Evolutionary conservation across 2,329 filamentous ascomycete genomes (phyloP).

Genomic region (Macroventuria anomochaeta): DNA sequence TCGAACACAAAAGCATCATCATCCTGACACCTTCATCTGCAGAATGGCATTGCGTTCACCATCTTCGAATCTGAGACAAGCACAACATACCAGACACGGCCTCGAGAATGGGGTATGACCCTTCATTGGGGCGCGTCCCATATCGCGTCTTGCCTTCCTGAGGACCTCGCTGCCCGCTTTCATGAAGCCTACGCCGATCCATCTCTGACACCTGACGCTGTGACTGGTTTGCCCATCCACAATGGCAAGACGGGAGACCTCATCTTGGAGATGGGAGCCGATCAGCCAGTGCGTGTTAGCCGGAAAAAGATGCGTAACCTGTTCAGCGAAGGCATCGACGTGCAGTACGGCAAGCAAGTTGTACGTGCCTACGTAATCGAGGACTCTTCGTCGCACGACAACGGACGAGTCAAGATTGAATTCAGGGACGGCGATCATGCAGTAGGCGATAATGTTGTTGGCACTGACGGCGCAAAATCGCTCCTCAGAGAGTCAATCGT

Average conservation of each 20-base stretch:
- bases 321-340: slow-evolving; percentile 29
- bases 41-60: slow-evolving; percentile 20
- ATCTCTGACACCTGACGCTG: slow-evolving; percentile 14
- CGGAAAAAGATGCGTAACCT: slow-evolving; percentile 33
- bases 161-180: slow-evolving; percentile 25
- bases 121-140: slow-evolving; percentile 32
- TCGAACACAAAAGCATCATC: slow-evolving; percentile 4
- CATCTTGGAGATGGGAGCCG: slow-evolving; percentile 31
- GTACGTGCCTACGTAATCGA: slow-evolving; percentile 14
- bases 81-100: slow-evolving; percentile 26
- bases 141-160: slow-evolving; percentile 27
- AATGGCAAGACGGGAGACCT: slow-evolving; percentile 36
- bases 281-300: slow-evolving; percentile 27
- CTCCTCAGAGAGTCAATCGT: slow-evolving; percentile 24
- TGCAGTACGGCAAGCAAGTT: slow-evolving; percentile 31
- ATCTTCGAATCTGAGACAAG: slow-evolving; percentile 24
- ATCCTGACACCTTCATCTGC: slow-evolving; percentile 1
- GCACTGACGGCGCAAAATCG: slow-evolving; percentile 30
- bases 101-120: slow-evolving; percentile 38
- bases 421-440: slow-evolving; percentile 29
- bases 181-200: slow-evolving; percentile 35
- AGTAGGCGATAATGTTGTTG: slow-evolving; percentile 28
- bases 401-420: slow-evolving; percentile 24
- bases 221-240: slow-evolving; percentile 33
- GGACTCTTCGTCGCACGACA: slow-evolving; percentile 10